Conservation (phyloP, 192 early-diverging fungal genomes). For the Martensiomyces pterosporus region DNA sequence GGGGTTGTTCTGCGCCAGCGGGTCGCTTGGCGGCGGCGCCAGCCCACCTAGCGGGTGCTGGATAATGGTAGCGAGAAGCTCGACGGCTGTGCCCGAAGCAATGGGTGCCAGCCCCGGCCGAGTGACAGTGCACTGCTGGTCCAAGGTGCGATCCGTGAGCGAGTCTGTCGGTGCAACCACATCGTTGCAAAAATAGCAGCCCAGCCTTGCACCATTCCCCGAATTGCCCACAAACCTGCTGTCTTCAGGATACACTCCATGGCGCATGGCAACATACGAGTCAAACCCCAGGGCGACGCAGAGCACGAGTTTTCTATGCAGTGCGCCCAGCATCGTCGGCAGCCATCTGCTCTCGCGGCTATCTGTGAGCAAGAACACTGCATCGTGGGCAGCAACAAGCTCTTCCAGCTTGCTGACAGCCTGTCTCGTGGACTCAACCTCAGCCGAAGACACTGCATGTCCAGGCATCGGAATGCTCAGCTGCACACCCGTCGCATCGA, state of each 20-base stretch:
- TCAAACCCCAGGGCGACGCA: constrained; percentile 96
- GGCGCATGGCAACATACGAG: constrained; percentile 93
- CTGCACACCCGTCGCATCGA: constrained; percentile 62
- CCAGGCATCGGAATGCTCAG: constrained; percentile 96
- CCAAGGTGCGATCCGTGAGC: constrained; percentile 85
- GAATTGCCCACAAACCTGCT: no score
- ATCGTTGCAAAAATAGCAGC: constrained; percentile 99
- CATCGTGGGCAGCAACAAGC: constrained; percentile 77
- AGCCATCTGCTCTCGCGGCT: constrained; percentile 95
- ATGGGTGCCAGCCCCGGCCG: constrained; percentile 91
- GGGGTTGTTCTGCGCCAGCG: constrained; percentile 1
- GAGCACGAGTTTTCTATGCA: constrained; percentile 75
- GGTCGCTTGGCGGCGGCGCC: constrained; percentile 39
- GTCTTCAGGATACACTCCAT: constrained; percentile 58
- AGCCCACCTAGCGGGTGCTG: constrained; percentile 60
- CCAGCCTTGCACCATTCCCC: no score
- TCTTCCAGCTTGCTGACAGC: constrained; percentile 50
- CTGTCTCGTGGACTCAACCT: constrained; percentile 24
- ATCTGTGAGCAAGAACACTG: constrained; percentile 88
- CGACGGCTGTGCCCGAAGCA: constrained; percentile 82
- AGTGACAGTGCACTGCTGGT: constrained; percentile 98
- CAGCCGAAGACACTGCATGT: constrained; percentile 57
- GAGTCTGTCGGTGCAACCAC: constrained; percentile 96
- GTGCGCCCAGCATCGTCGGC: constrained; percentile 78
- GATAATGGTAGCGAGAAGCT: constrained; percentile 82